Base-by-base conservation (phyloP, 495 filamentous ascomycete genomes). In the Penicillium turbatum region DNA sequence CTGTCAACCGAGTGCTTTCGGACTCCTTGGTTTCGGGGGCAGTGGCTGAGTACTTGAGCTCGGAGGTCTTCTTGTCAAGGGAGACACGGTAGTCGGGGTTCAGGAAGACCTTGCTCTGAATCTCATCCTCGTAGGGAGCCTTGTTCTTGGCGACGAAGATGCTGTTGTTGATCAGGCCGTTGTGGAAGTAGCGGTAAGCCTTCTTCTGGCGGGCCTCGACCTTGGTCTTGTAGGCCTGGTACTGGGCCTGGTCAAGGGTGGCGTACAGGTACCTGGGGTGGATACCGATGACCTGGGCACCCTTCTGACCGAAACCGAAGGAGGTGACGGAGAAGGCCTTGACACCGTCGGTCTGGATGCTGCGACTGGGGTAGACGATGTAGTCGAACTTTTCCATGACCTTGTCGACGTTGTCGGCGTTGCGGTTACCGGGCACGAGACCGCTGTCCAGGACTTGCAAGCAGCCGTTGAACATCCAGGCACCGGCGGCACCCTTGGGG, bases 381-480 rank as follows among this genome's bases (percentile, higher is more conserved):
- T 95, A 87, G 67, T 97, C 92, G 65, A 92, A 99, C 66, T 96
- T 81, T 78, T 97, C 92, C 84, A 99, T 90, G 51, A 89, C 84
- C 72, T 89, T 81, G 71, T 97, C 93, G 17, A 99, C 84, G 65
- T 99, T 99, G 76, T 99, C 93, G 43, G 93, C 93, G 61, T 99
- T 99, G 57, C 91, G 84, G 76, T 99, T 99, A 45, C 93, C 93
- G 6, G 93, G 93, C 45, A 99, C 93, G 15, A 97, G 75, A 59
- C 93, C 93, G 40, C 79, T 86, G 73, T 97, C 95, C 60, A 99
- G 78, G 46, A 95, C 89, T 72, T 99, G 93, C 66, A 99, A 73
- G 67, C 88, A 89, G 55, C 93, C 93, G 75, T 99, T 99, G 80
- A 97, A 87, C 93, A 97, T 97, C 92, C 92, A 99, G 39, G 92